These are phyloP conservation scores for Spergularia marina DNA, from an alignment of 148 eudicot genomes.

Conservation along the genomic window DNA sequence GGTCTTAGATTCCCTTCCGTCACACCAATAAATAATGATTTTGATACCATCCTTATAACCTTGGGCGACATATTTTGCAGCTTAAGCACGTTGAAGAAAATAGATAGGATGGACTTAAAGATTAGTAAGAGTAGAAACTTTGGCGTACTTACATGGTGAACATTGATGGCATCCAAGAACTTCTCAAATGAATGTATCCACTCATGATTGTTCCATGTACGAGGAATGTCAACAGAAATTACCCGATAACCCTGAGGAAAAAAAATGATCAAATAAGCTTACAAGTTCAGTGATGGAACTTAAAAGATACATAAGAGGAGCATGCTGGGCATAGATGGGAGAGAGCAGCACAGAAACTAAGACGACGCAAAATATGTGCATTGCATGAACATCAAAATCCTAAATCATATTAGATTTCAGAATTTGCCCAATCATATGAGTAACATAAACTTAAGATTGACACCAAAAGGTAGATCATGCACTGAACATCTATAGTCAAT, in stretches of 20 bases:
- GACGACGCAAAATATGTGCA: too few species aligned
- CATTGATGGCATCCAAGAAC: constrained; percentile 88
- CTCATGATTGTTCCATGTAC: constrained; percentile 87
- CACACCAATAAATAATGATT: background rate
- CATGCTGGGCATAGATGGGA: background rate
- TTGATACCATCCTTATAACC: background rate
- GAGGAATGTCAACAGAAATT: constrained; percentile 92
- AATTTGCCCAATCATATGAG: too few species aligned
- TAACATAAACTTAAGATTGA: background rate
- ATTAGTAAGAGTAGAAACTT: constrained; percentile 13
- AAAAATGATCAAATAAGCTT: constrained; percentile 6
- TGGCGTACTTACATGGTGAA: constrained; percentile 82
- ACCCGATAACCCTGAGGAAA: constrained; percentile 85
- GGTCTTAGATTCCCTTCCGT: background rate
- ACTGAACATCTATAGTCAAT: too few species aligned
- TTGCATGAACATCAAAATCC: background rate
- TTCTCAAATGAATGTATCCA: constrained; percentile 97
- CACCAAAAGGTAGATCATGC: too few species aligned
- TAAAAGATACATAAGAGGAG: background rate
- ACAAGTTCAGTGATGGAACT: background rate
- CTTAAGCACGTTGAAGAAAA: background rate
- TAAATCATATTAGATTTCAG: background rate
- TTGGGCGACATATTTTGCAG: background rate
- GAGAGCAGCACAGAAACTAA: background rate
- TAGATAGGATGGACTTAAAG: background rate